Evolutionary conservation across 306 rosid genomes (phyloP).

Genomic region (Mucuna pruriens): DNA sequence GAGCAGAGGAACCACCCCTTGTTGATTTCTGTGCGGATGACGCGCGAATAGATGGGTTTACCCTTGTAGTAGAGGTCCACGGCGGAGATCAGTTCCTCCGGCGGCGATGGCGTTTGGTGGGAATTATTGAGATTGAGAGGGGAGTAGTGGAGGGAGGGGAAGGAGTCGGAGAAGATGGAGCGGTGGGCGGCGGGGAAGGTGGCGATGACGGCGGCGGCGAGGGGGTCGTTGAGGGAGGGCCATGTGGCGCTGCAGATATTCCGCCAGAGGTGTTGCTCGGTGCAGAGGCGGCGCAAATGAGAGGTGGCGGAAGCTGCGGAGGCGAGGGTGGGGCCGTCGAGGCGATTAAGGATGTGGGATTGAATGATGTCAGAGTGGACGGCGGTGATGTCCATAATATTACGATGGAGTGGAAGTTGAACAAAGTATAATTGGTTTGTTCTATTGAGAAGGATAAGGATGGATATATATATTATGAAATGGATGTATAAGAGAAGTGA

Average conservation of each 20-base stretch:
- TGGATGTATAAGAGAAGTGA: not conserved
- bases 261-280: slow-evolving; percentile 68
- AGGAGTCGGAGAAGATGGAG: slow-evolving; percentile 74
- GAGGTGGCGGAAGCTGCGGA: slow-evolving; percentile 59
- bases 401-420: too few relatives aligned
- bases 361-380: slow-evolving; percentile 67
- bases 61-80: slow-evolving; percentile 66
- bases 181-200: slow-evolving; percentile 65
- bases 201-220: slow-evolving; percentile 42
- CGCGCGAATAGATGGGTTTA: slow-evolving; percentile 59
- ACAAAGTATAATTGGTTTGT: too few relatives aligned
- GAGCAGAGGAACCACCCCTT: slow-evolving; percentile 66
- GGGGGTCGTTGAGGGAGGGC: slow-evolving; percentile 68
- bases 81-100: slow-evolving; percentile 64
- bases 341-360: slow-evolving; percentile 72
- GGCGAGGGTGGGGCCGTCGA: slow-evolving; percentile 74
- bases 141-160: slow-evolving; percentile 59
- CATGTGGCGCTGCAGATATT: slow-evolving; percentile 57
- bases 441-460: too few relatives aligned
- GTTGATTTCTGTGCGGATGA: slow-evolving; percentile 47
- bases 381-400: slow-evolving; percentile 38
- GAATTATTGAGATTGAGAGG: slow-evolving; percentile 31
- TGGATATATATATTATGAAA: too few relatives aligned
- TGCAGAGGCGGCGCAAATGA: slow-evolving; percentile 58
- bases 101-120: not conserved